Evolutionary conservation across 2,329 filamentous ascomycete genomes (phyloP).

Genomic region (Rhynchosporium graminicola): DNA sequence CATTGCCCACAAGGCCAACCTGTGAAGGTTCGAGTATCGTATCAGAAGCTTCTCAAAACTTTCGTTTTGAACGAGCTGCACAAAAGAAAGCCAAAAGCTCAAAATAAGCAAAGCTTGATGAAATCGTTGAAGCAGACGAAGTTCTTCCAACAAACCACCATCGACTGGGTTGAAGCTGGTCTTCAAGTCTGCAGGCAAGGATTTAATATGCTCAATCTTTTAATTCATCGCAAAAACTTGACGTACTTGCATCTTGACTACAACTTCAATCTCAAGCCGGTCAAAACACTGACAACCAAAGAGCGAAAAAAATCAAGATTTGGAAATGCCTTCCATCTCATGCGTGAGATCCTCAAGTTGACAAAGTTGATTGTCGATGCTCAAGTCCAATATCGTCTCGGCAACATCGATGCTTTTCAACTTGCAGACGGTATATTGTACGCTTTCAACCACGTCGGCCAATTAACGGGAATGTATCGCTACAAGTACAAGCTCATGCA

Average conservation of each 20-base stretch:
- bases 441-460: slow-evolving; percentile 98
- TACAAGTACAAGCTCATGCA: slow-evolving; percentile 99
- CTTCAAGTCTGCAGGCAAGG: slow-evolving; percentile 97
- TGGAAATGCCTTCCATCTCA: slow-evolving; percentile 97
- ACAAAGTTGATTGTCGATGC: slow-evolving; percentile 98
- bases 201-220: slow-evolving; percentile 97
- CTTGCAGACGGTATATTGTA: slow-evolving; percentile 98
- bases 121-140: slow-evolving; percentile 92
- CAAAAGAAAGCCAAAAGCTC: slow-evolving; percentile 91
- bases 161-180: slow-evolving; percentile 99
- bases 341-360: slow-evolving; percentile 93
- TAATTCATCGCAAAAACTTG: slow-evolving; percentile 97
- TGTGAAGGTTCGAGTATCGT: slow-evolving; percentile 96
- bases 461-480: slow-evolving; percentile 98
- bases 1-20: slow-evolving; percentile 89
- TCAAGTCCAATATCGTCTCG: slow-evolving; percentile 94
- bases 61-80: slow-evolving; percentile 96
- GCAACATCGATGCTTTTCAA: slow-evolving; percentile 98
- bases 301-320: slow-evolving; percentile 99
- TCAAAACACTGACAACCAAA: slow-evolving; percentile 97
- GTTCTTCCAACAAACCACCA: slow-evolving; percentile 99
- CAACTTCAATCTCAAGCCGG: slow-evolving; percentile 98
- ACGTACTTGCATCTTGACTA: slow-evolving; percentile 98
- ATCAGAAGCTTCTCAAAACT: slow-evolving; percentile 95
- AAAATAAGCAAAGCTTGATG: slow-evolving; percentile 91